Conservation (phyloP, 352 stramenopile genomes). For the Aphanomyces astaci region DNA sequence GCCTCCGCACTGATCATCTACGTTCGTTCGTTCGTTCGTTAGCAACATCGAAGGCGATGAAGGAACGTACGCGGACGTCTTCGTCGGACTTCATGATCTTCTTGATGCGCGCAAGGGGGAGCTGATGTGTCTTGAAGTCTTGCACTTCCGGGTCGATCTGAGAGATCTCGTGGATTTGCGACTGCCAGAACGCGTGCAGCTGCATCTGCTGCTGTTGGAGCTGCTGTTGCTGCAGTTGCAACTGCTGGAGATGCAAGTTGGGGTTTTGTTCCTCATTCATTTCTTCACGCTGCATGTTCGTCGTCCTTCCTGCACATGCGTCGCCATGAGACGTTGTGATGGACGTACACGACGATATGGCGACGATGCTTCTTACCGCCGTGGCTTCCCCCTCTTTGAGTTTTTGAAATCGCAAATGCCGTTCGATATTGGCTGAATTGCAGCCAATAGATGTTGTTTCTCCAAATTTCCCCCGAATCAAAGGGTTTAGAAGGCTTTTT, state of each 20-base stretch:
- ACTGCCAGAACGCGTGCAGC: constrained; percentile 83
- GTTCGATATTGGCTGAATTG: constrained; percentile 12
- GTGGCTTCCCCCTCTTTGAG: background rate
- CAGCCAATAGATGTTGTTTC: constrained; percentile 10
- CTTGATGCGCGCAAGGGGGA: constrained; percentile 91
- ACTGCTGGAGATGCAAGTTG: constrained; percentile 81
- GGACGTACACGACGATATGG: no score
- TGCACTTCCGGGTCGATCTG: constrained; percentile 78
- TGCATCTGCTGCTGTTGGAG: constrained; percentile 84
- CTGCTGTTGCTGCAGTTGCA: constrained; percentile 79
- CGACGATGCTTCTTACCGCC: background rate
- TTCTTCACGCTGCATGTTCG: constrained; percentile 20
- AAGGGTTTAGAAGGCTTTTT: constrained; percentile 1
- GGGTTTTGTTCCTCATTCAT: constrained; percentile 22
- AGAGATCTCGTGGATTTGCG: constrained; percentile 81
- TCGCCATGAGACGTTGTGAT: no score
- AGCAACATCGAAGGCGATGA: background rate
- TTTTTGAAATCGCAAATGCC: constrained; percentile 8
- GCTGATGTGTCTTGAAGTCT: constrained; percentile 84
- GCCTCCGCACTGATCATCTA: constrained; percentile 92
- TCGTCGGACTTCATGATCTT: constrained; percentile 96
- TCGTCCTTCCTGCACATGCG: background rate
- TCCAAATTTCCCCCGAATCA: constrained; percentile 1
- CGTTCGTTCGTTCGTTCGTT: background rate
- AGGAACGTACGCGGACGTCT: constrained; percentile 62